A percentile compares a stretch with the other conserved stretches of the same genome.
Evolutionary conservation across 495 filamentous ascomycete genomes (phyloP).

Genomic region (Evansstolkia leycettana): DNA sequence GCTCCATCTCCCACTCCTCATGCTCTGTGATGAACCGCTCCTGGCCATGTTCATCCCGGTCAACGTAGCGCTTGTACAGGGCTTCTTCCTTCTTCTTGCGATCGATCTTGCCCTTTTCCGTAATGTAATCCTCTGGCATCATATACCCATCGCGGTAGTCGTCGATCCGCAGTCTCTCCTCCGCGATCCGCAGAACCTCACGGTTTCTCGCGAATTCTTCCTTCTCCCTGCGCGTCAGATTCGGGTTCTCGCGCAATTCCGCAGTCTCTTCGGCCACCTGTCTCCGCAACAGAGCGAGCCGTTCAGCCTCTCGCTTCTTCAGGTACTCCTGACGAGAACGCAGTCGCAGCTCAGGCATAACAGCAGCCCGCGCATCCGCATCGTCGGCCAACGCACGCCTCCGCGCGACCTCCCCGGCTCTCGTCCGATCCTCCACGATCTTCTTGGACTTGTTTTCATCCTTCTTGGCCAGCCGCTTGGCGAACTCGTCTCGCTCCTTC

Average conservation of each 20-base stretch:
- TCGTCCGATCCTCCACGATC: constrained; percentile 53
- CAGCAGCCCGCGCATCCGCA: constrained; percentile 44
- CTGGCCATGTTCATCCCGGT: constrained; percentile 74
- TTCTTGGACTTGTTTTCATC: constrained; percentile 65
- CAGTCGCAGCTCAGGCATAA: constrained; percentile 65
- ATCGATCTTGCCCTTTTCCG: constrained; percentile 83
- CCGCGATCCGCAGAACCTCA: constrained; percentile 74
- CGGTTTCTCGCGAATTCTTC: constrained; percentile 85
- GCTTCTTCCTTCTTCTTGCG: constrained; percentile 82
- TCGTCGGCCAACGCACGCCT: constrained; percentile 54
- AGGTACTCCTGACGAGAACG: constrained; percentile 86
- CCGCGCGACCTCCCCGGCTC: constrained; percentile 43
- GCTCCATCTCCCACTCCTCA: constrained; percentile 91
- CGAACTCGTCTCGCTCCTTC: constrained; percentile 62
- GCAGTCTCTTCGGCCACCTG: constrained; percentile 86
- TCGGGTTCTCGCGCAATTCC: constrained; percentile 67
- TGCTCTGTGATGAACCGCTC: constrained; percentile 90
- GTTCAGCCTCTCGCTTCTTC: constrained; percentile 80
- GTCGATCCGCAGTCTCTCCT: constrained; percentile 79
- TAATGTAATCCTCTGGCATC: constrained; percentile 90
- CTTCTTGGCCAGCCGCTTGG: constrained; percentile 55
- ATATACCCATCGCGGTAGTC: constrained; percentile 89
- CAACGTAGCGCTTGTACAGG: constrained; percentile 82
- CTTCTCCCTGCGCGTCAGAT: constrained; percentile 66
- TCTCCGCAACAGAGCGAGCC: constrained; percentile 69